Evolutionary conservation across 768 basidiomycete genomes (phyloP), one percentile per base, ranked within the genome.

Genomic region (Xanthoconium stramineum): DNA sequence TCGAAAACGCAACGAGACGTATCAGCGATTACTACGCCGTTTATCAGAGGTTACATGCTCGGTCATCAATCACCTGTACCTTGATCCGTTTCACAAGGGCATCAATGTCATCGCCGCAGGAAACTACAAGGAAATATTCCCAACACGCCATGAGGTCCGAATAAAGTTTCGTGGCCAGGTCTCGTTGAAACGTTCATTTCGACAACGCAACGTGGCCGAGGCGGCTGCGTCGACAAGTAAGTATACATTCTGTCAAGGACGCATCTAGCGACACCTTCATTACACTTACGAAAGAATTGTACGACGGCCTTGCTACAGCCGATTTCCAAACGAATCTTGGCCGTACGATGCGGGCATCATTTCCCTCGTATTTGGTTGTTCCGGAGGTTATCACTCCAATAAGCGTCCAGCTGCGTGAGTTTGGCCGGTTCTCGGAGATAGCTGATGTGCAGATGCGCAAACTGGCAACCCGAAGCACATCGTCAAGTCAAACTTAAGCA

Each of bases 401-500:
- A 43, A 17, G 67, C 32, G 12, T 50, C 43, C 24, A 30, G 30
- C 14, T 14, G 13, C 50, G 19, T 13, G 36, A 32, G 30, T 32
- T n/a, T 40, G 1, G 36, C 14, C 8, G 52, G 20, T 15, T 38
- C 19, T 30, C 45, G 53, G 45, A 5, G 38, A 20, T 7, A 17
- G 36, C 37, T 14, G 7, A 15, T 39, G 3, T 35, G n/a, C 48
- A 66, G 64, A 65, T 17, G 64, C 62, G 15, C 74, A 73, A 30
- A 72, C 72, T 2, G 72, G 73, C 20, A 66, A 24, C 24, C 4
- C 24, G 24, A 30, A 32, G 5, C 44, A 8, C 30, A 8, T 32
- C 45, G 67, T 69, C 28, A 72, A 50, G 76, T 81, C 70, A 77
- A 77, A 62, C 61, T 78, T 60, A 77, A 76, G 67, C 74, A 72